These are phyloP conservation scores for Nitzschia palea DNA, from an alignment of 108 stramenopile species.

Conservation along the genomic window DNA sequence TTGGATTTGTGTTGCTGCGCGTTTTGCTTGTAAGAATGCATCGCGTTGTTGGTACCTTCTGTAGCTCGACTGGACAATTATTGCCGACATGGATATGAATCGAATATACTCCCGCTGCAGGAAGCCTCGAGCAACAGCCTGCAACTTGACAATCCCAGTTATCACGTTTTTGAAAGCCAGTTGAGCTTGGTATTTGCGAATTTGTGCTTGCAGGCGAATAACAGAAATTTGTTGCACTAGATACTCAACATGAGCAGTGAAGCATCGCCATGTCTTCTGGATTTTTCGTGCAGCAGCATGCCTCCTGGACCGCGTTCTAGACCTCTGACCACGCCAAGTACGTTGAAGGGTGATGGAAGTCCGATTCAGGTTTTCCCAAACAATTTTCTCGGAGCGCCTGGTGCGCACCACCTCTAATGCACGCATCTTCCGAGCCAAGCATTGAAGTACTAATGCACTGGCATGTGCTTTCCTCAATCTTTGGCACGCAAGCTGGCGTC, in stretches of 20 bases:
- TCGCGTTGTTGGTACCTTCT: constrained; percentile 28
- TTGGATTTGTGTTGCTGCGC: constrained; percentile 46
- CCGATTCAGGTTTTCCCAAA: not conserved
- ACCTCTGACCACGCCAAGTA: constrained; percentile 39
- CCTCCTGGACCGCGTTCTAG: constrained; percentile 20
- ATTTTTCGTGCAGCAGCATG: constrained; percentile 45
- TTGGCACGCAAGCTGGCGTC: constrained; percentile 10
- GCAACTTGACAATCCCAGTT: constrained; percentile 11
- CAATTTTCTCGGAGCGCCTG: not conserved
- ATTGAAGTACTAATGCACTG: constrained; percentile 18
- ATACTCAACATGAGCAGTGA: constrained; percentile 51
- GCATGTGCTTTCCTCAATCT: not conserved
- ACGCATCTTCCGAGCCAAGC: not conserved
- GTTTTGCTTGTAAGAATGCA: constrained; percentile 15
- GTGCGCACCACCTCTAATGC: not conserved
- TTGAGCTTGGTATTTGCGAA: constrained; percentile 15
- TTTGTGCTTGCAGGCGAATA: constrained; percentile 49
- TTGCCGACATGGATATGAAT: constrained; percentile 21
- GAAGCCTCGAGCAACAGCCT: constrained; percentile 25
- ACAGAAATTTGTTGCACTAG: constrained; percentile 40
- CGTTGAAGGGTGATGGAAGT: constrained; percentile 37
- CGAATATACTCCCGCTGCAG: not conserved
- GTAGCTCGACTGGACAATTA: constrained; percentile 35
- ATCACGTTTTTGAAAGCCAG: not conserved
- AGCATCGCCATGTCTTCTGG: constrained; percentile 69